Evolutionary conservation across 768 basidiomycete genomes (phyloP), one percentile per base, ranked within the genome.

Genomic region (Bullera alba): DNA sequence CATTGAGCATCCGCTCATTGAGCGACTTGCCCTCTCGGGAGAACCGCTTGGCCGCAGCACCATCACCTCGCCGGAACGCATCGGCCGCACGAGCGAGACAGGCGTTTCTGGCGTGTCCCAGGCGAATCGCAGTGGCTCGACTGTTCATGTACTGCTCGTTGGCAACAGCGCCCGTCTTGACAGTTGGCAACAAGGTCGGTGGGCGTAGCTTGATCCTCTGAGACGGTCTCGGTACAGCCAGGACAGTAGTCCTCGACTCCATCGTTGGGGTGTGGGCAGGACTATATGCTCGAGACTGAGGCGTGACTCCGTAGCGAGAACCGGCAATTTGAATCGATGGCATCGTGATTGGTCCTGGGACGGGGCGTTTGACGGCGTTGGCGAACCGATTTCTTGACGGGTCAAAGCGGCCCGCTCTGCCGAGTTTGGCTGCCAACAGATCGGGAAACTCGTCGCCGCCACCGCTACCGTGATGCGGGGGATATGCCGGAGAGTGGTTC

Each of bases 1-100:
- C 95, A 22, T 74, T 76, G 36, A 81, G 77, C 88, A 99, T 95
- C 73, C 87, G 86, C 36, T 81, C 82, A 63, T 97, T 97, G 52
- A 95, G 75, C 35, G 93, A 89, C 61, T 93, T 87, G 1, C 91
- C 95, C 65, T 97, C 92, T 35, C 87, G 77, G 56, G 85, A 87
- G 75, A 93, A 97, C 41, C 89, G 78, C 74, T 96, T 95, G 30
- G 95, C 95, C 0, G 87, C 85, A 0, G 92, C 90, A 2, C 93
- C 93, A 60, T 99, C 95, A 1, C 93, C 92, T 2, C 89, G 79
- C 48, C 88, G 79, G 87, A 90, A 99, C 2, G 92, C 90, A 63
- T 95, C 91, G 2, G 95, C 93, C 12, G 95, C 95, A 37, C 90
- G 82, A 1, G 88, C 88, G 23, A 99, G 78, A 71, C 88, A 95